Evolutionary conservation across 148 eudicot species (phyloP), one percentile per base, ranked within the genome.

Genomic region (Chenopodium suecicum): DNA sequence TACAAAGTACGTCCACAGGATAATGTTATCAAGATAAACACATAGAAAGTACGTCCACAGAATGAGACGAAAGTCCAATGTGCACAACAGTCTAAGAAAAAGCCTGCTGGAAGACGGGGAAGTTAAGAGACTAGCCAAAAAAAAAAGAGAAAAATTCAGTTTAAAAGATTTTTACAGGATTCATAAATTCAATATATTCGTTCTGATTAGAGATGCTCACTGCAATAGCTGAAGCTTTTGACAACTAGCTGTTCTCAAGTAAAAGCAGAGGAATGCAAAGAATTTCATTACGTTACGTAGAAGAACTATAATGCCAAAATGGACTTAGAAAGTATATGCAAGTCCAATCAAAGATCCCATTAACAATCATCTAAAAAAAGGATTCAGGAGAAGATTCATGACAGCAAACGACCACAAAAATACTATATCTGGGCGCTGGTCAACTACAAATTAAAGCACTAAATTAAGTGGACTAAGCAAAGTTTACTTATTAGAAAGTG

Each of bases 311-410:
- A 19, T 7, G 9, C 37, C 19, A 34, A 69, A 69, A 20, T 14
- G 25, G 46, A 27, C 9, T 7, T 7, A 37, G 11, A 14, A 79
- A n/a, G 34, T 77, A 64, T 37, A 77, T 63, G 22, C n/a, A 79
- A 54, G 25, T 79, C 12, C 62, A 80, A 27, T 14, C 70, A 44
- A 60, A 72, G 82, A 80, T 80, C 77, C 77, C 82, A 60, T 70
- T 34, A 58, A 72, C 70, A 71, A 37, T 71, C 56, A 16, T 32
- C 1, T 25, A 52, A 41, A 68, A 31, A 13, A 20, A 62, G 76
- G 29, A 71, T 37, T 41, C 62, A 75, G 44, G 17, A 32, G 75
- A 75, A 73, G 60, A 74, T 74, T 81, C 32, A 73, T 19, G 34
- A 64, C 73, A 62, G 56, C 60, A 66, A 66, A 67, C 37, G 50